Conservation (phyloP, 495 filamentous ascomycete genomes). For the Baudoinia panamericana region DNA sequence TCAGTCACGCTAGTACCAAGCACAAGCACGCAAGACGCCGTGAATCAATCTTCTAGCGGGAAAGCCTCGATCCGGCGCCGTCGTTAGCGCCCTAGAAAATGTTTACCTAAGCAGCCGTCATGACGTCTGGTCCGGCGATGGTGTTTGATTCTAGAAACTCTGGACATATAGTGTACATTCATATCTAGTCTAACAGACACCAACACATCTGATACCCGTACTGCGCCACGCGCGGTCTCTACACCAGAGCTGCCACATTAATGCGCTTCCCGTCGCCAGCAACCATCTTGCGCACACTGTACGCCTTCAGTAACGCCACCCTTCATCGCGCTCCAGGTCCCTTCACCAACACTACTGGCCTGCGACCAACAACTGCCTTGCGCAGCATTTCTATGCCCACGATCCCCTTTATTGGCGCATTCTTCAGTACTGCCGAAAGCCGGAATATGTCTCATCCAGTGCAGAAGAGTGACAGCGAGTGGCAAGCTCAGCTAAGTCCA, state of each 20-base stretch:
- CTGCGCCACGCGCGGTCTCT: too few relatives aligned
- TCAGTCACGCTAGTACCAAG: too few relatives aligned
- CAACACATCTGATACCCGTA: too few relatives aligned
- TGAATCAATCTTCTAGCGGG: too few relatives aligned
- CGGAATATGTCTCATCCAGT: constrained; percentile 67
- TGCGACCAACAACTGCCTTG: constrained; percentile 25
- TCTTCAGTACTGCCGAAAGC: constrained; percentile 53
- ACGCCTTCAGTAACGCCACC: constrained; percentile 30
- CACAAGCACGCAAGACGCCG: too few relatives aligned
- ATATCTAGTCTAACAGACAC: too few relatives aligned
- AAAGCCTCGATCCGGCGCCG: not conserved
- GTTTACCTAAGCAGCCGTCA: too few relatives aligned
- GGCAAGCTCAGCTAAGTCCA: constrained; percentile 68
- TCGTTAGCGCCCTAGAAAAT: not conserved
- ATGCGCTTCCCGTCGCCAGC: constrained; percentile 46
- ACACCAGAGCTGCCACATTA: constrained; percentile 2
- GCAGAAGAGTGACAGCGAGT: constrained; percentile 68
- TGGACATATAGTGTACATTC: too few relatives aligned
- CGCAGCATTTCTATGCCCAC: constrained; percentile 47
- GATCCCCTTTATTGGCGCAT: constrained; percentile 63
- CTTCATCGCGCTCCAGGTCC: constrained; percentile 25
- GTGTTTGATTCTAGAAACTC: too few relatives aligned
- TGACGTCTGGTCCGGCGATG: too few relatives aligned
- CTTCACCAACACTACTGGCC: constrained; percentile 26
- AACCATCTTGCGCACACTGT: constrained; percentile 40